These are phyloP conservation scores for Echites panduratus DNA, from an alignment of 257 asterid genomes.

Conservation along the genomic window DNA sequence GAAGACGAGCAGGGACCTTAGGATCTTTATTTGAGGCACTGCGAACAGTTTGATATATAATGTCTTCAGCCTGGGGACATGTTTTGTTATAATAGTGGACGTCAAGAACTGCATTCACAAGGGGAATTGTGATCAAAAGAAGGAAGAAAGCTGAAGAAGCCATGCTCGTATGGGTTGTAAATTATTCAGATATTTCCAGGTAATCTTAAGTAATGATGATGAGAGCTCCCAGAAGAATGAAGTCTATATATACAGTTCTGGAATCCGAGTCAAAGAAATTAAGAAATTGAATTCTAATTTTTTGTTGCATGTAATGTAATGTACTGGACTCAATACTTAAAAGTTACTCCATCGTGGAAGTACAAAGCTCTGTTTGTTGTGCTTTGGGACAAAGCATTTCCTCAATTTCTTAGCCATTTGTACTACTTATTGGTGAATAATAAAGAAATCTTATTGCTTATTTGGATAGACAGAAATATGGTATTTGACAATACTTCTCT, in stretches of 20 bases:
- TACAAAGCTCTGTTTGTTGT: conserved; percentile 25
- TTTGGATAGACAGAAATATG: too few species aligned
- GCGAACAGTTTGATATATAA: conserved; percentile 40
- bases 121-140: conserved; percentile 20
- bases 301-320: conserved; percentile 33
- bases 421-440: background rate
- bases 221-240: background rate
- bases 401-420: conserved; percentile 9
- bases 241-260: conserved; percentile 7
- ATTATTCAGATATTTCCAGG: background rate
- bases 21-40: conserved; percentile 43
- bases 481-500: too few species aligned
- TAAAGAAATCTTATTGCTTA: too few species aligned
- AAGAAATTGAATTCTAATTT: conserved; percentile 3
- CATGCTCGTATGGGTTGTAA: conserved; percentile 16
- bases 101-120: conserved; percentile 46
- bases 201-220: background rate
- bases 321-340: conserved; percentile 37
- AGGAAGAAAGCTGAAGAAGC: conserved; percentile 21
- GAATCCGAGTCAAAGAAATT: background rate
- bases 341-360: conserved; percentile 40
- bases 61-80: conserved; percentile 63
- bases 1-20: conserved; percentile 64
- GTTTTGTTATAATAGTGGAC: conserved; percentile 48
- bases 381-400: conserved; percentile 56